phyloP scores from a whole-genome alignment of 768 basidiomycete genomes.

The Lactifluus hygrophoroides region DNA sequence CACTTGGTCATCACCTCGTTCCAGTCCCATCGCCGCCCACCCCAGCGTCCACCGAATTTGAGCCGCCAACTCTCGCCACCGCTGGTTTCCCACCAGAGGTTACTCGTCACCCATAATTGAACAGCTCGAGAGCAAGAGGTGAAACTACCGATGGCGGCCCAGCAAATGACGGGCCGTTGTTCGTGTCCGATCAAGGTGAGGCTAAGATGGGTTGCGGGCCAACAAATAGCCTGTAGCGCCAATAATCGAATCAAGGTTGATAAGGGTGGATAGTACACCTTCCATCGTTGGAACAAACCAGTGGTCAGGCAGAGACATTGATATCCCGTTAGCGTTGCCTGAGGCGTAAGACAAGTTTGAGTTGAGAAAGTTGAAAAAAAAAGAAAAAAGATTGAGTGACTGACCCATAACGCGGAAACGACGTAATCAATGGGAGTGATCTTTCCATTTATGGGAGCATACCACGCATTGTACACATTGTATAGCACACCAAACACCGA shows the following conservation, averaged over 20 bases:
- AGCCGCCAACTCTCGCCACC: constrained; percentile 14
- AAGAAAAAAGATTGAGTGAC: constrained; percentile 19
- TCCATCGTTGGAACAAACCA: constrained; percentile 85
- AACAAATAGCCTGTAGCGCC: constrained; percentile 92
- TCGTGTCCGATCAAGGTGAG: constrained; percentile 63
- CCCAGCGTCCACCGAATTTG: constrained; percentile 34
- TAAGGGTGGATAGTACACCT: constrained; percentile 79
- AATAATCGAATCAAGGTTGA: constrained; percentile 87
- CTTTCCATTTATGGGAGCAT: constrained; percentile 32
- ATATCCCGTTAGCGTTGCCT: constrained; percentile 81
- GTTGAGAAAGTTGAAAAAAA: background rate
- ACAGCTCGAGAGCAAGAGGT: constrained; percentile 77
- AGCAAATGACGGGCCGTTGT: constrained; percentile 71
- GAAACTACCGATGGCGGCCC: constrained; percentile 86
- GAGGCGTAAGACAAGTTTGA: background rate
- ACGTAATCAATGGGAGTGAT: constrained; percentile 51
- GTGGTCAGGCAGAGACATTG: constrained; percentile 85
- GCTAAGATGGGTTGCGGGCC: constrained; percentile 87
- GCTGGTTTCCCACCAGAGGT: constrained; percentile 38
- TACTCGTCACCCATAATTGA: constrained; percentile 95
- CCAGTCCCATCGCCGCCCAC: constrained; percentile 77
- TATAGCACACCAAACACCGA: constrained; percentile 57
- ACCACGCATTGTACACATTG: constrained; percentile 47
- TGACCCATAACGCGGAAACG: constrained; percentile 65
- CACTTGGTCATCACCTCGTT: constrained; percentile 58